Percentiles rank a stretch among this genome's conserved stretches.
Conservation (phyloP, 73 alveolate genomes). For the Loxodes magnus region DNA sequence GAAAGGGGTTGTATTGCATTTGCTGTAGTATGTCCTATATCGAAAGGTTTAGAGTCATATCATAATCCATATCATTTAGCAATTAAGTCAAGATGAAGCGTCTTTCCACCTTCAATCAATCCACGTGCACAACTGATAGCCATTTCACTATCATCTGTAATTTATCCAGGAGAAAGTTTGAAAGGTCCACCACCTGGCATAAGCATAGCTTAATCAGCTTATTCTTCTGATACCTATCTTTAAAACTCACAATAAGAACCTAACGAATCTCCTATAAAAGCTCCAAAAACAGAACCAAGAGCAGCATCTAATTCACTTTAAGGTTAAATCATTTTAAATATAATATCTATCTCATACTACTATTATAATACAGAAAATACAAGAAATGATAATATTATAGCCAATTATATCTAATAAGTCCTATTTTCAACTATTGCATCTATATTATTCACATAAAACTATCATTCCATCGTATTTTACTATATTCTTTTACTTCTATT, state of each 20-base stretch:
- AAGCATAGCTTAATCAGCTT: slow-evolving; percentile 9
- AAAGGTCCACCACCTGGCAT: slow-evolving; percentile 14
- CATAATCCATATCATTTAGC: slow-evolving; percentile 17
- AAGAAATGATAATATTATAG: too few species aligned
- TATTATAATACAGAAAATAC: too few species aligned
- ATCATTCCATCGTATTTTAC: too few species aligned
- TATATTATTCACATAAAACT: too few species aligned
- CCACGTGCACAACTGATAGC: slow-evolving; percentile 19
- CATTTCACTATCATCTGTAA: slow-evolving; percentile 37
- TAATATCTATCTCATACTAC: too few species aligned
- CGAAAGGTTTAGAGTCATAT: slow-evolving; percentile 26
- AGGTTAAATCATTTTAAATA: too few species aligned
- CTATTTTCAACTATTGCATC: too few species aligned
- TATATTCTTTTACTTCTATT: too few species aligned
- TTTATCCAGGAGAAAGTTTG: slow-evolving; percentile 16
- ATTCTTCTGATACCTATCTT: background rate
- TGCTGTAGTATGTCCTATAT: slow-evolving; percentile 24
- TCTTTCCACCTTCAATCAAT: slow-evolving; percentile 3
- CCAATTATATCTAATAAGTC: too few species aligned
- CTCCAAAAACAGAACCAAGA: slow-evolving; percentile 16
- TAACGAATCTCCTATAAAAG: slow-evolving; percentile 37
- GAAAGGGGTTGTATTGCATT: too few species aligned
- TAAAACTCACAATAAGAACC: slow-evolving; percentile 26
- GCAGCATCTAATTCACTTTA: slow-evolving; percentile 2
- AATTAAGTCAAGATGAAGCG: slow-evolving; percentile 4